Base-by-base conservation (phyloP, 139 green algal genomes). In the Chlorella sp. region DNA sequence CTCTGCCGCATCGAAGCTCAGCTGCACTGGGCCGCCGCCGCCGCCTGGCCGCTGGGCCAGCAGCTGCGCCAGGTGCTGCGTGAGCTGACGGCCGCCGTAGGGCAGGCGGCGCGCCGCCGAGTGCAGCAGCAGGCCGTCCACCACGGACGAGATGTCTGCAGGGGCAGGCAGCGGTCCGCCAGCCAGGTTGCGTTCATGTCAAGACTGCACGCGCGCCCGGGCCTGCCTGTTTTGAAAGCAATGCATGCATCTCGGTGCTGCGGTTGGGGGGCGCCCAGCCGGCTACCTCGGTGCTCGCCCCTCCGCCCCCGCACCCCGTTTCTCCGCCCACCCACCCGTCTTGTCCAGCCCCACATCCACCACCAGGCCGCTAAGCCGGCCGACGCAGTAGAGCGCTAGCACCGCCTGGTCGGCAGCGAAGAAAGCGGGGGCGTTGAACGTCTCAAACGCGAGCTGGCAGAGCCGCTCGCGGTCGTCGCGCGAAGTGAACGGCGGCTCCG, bases 271-370 rank as follows among this genome's bases (percentile, higher is more conserved):
- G n/a, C n/a, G n/a, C n/a, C n/a, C n/a, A n/a, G n/a, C n/a, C n/a
- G n/a, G n/a, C n/a, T n/a, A n/a, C n/a, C n/a, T n/a, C n/a, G n/a
- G n/a, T n/a, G n/a, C n/a, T n/a, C n/a, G n/a, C n/a, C n/a, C n/a
- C n/a, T n/a, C n/a, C n/a, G n/a, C n/a, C n/a, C n/a, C n/a, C n/a
- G n/a, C n/a, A n/a, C n/a, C n/a, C n/a, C n/a, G n/a, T n/a, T n/a
- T n/a, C n/a, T n/a, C n/a, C n/a, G n/a, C n/a, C n/a, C 2, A 15
- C 69, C 2, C 58, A 81, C 77, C 84, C 31, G 85, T 88, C 67
- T 95, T 96, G 62, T 86, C 86, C 48, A 93, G 83, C 3, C 93
- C 93, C 4, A 97, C 65, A 84, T 98, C 95, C 2, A 98, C 74
- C 0, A 93, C 87, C 11, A 79, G 84, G 42, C 94, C 94, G 15